These are phyloP conservation scores for Suillus variegatus DNA, from an alignment of 768 basidiomycete species.

Conservation along the genomic window DNA sequence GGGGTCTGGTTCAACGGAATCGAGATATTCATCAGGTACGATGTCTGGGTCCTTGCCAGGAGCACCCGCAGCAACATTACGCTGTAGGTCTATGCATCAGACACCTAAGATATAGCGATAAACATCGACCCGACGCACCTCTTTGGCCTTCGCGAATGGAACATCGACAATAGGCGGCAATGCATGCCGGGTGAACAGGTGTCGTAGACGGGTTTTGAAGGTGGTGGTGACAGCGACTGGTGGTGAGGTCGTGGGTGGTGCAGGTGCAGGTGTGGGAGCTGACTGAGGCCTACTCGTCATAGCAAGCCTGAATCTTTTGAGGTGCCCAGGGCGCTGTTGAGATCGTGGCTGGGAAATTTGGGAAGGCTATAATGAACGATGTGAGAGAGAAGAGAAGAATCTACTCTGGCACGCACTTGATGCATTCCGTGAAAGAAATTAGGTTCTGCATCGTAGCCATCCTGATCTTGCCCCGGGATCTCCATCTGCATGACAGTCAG, in stretches of 20 bases:
- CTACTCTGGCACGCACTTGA: background rate
- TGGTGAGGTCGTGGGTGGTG: background rate
- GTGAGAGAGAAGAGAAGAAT: background rate
- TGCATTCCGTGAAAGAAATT: background rate
- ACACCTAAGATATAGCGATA: no score
- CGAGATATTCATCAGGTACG: no score
- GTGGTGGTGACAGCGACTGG: no score
- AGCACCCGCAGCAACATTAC: no score
- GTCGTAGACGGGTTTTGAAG: background rate
- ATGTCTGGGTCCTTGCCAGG: no score
- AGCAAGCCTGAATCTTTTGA: background rate
- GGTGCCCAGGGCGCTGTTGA: background rate
- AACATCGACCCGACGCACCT: no score
- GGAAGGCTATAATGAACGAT: background rate
- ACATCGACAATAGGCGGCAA: no score
- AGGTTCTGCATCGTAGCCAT: background rate
- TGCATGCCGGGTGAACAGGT: no score
- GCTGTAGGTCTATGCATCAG: no score
- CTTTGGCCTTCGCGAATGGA: no score
- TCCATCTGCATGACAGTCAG: background rate
- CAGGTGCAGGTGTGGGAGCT: background rate
- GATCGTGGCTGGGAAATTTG: background rate
- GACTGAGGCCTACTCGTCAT: background rate
- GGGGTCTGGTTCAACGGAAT: no score
- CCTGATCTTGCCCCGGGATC: background rate